Evolutionary conservation across 2,329 filamentous ascomycete genomes (phyloP), one percentile per base, ranked within the genome.

Genomic region (Grosmannia penicillata): DNA sequence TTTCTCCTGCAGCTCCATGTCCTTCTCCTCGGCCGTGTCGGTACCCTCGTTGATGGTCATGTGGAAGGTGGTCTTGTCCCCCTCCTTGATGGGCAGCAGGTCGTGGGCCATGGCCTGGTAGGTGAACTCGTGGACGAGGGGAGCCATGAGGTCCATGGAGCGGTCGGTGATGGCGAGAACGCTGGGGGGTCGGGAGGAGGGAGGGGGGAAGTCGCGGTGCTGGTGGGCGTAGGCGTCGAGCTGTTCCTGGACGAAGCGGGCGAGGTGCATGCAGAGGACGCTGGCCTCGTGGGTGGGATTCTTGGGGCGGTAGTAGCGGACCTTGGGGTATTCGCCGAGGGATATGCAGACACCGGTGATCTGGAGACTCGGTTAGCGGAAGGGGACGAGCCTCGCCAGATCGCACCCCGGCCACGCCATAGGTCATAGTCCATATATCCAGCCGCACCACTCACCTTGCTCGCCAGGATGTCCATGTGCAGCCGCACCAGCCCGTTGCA

Each of bases 51-150:
- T 91, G 45, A 91, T 66, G 2, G 72, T 65, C 37, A 86, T 87
- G 47, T 78, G 79, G 54, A 87, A 98, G 0, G 80, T 85, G 9
- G 93, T 72, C 56, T 91, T 94, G 47, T 94, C 86, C 19, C 74
- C 79, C 38, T 96, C 91, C 50, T 82, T 78, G 52, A 98, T 85
- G 0, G 82, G 81, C 23, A 98, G 63, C 8, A 98, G 65, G 54
- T 98, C 91, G 56, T 95, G 84, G 4, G 85, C 89, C 89, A 98
- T 96, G 36, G 91, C 86, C 58, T 98, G 91, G 56, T 96, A 98
- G 11, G 91, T 95, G 55, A 98, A 95, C 52, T 98, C 91, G 59
- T 98, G 91, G 4, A 96, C 55, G 10, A 96, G 61, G 1, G 91
- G 91, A 0, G 89, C 78, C 61, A 81, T 75, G 4, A 95, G 60